Conservation (phyloP, 2,329 filamentous ascomycete genomes). For the Botrytis hyacinthi region DNA sequence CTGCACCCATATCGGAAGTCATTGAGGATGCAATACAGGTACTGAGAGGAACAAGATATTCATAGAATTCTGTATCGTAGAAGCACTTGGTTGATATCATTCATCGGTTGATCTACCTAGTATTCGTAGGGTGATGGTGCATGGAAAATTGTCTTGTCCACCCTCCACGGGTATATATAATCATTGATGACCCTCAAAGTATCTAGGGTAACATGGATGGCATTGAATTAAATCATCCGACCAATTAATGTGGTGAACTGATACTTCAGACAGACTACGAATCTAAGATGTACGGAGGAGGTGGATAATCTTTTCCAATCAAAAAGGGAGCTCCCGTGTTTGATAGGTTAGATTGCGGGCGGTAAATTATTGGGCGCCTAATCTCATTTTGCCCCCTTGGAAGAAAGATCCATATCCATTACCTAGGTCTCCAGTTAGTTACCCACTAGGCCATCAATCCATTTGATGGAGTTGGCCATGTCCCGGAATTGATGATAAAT, state of each 20-base stretch:
- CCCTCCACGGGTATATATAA: not conserved
- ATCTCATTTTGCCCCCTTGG: conserved; percentile 12
- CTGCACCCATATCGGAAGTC: not conserved
- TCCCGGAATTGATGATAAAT: not conserved
- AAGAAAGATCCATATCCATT: not conserved
- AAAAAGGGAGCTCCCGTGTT: not conserved
- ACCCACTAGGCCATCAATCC: not conserved
- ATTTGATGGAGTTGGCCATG: not conserved
- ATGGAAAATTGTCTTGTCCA: not conserved
- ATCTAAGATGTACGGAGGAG: not conserved
- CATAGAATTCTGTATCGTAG: too few relatives aligned
- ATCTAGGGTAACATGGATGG: not conserved
- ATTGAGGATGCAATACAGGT: not conserved
- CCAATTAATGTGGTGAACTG: not conserved
- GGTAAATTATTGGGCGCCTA: conserved; percentile 20
- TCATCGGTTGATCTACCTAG: not conserved
- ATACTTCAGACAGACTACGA: not conserved
- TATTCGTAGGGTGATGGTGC: not conserved
- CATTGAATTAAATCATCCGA: not conserved
- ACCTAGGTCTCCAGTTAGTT: not conserved
- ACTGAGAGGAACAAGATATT: not conserved
- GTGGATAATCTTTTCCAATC: not conserved
- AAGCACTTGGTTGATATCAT: not conserved
- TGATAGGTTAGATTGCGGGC: conserved; percentile 16
- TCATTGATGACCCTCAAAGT: not conserved